These are phyloP conservation scores for Xylaria sp. DNA, from an alignment of 2,329 filamentous ascomycete genomes.

Conservation along the genomic window DNA sequence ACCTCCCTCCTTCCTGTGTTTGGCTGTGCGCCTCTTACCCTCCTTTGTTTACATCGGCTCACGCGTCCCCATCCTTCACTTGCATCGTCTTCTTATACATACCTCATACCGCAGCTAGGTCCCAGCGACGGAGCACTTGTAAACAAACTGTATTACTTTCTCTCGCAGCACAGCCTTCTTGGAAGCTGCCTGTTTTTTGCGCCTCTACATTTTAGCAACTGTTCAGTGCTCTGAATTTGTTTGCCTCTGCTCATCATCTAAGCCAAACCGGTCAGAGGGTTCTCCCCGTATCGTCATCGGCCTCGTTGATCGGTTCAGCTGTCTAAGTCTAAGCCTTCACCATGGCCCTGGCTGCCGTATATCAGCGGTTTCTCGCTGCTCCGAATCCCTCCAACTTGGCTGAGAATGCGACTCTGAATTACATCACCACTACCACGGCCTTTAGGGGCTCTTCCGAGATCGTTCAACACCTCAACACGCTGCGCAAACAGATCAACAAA, in stretches of 20 bases:
- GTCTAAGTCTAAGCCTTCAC: constrained; percentile 32
- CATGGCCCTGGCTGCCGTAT: constrained; percentile 66
- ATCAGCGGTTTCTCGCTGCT: constrained; percentile 77
- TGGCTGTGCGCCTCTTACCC: constrained; percentile 22
- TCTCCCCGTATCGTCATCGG: constrained; percentile 13
- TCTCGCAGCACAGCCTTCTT: background rate
- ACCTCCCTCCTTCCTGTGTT: constrained; percentile 10
- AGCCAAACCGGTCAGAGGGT: background rate
- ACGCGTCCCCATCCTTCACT: constrained; percentile 19
- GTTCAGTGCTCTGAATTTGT: background rate
- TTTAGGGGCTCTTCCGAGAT: constrained; percentile 79
- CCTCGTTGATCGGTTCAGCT: constrained; percentile 17
- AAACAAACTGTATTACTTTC: constrained; percentile 21
- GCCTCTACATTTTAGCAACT: constrained; percentile 11
- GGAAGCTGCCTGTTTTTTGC: constrained; percentile 10
- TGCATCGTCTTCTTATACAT: background rate
- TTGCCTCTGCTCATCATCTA: constrained; percentile 5
- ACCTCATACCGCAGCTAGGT: background rate
- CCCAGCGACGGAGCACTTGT: constrained; percentile 14
- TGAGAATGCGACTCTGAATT: constrained; percentile 78
- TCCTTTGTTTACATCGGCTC: constrained; percentile 31
- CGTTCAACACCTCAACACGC: constrained; percentile 80
- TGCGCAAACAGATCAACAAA: constrained; percentile 81
- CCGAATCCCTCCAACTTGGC: constrained; percentile 73
- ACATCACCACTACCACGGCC: constrained; percentile 87